Conservation (phyloP, 1,139 yeast genomes). For the Taphrina populina region DNA sequence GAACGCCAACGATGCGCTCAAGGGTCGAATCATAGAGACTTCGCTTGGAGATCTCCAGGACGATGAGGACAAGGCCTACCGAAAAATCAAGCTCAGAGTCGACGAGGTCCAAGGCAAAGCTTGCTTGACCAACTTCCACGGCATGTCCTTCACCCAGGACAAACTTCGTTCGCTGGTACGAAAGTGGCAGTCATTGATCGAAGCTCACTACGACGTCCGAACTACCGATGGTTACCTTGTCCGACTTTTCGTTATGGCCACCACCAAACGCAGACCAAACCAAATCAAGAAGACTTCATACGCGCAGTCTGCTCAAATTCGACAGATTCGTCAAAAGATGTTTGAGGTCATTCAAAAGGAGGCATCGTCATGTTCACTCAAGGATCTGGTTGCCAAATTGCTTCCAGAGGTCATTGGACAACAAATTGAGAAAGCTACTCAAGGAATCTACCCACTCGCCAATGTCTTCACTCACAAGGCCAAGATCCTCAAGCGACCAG, state of each 20-base stretch:
- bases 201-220: constrained; percentile 88
- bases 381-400: constrained; percentile 83
- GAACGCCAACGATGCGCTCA: constrained; percentile 87
- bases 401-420: constrained; percentile 90
- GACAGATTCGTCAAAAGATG: constrained; percentile 84
- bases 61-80: constrained; percentile 88
- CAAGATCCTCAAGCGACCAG: constrained; percentile 86
- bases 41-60: constrained; percentile 88
- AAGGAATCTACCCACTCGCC: constrained; percentile 82
- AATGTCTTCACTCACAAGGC: constrained; percentile 91
- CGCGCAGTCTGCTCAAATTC: constrained; percentile 87
- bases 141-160: constrained; percentile 87
- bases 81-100: constrained; percentile 84
- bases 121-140: constrained; percentile 93
- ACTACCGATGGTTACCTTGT: constrained; percentile 86
- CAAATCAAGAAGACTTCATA: constrained; percentile 88
- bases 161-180: constrained; percentile 86
- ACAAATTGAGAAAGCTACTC: constrained; percentile 84
- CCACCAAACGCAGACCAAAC: constrained; percentile 87
- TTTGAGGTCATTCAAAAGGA: constrained; percentile 81
- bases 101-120: constrained; percentile 93
- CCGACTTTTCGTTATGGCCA: constrained; percentile 85
- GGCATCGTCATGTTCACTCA: constrained; percentile 77
- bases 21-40: constrained; percentile 86
- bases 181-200: constrained; percentile 91